A percentile compares a stretch with the other conserved stretches of the same genome.
Conservation (phyloP, 2,329 filamentous ascomycete species). For the Beauveria australis region DNA sequence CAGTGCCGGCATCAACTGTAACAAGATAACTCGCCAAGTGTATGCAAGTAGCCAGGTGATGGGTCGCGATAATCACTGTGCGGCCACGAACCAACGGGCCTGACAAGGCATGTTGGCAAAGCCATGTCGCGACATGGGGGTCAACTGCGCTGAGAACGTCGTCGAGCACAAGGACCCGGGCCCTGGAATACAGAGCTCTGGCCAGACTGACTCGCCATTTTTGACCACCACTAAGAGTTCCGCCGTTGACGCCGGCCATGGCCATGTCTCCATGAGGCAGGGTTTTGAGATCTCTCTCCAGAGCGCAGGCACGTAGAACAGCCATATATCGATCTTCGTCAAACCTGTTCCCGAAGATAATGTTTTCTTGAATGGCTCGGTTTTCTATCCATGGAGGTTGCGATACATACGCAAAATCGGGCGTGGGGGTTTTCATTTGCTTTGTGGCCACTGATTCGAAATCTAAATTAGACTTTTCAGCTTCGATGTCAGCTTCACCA, state of each 20-base stretch:
- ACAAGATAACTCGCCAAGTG: constrained; percentile 5
- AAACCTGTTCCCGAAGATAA: constrained; percentile 59
- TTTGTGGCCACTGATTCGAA: constrained; percentile 22
- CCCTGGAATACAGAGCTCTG: constrained; percentile 62
- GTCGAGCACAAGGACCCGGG: constrained; percentile 60
- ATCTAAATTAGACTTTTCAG: constrained; percentile 27
- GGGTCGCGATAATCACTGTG: constrained; percentile 13
- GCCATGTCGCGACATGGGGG: constrained; percentile 38
- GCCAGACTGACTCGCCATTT: constrained; percentile 68
- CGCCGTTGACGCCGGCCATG: constrained; percentile 67
- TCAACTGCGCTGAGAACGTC: constrained; percentile 71
- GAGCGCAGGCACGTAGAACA: constrained; percentile 57
- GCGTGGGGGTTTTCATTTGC: constrained; percentile 53
- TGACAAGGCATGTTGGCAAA: constrained; percentile 7
- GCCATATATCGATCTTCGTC: constrained; percentile 56
- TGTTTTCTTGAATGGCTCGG: constrained; percentile 61
- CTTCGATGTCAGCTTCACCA: constrained; percentile 57
- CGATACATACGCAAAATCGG: constrained; percentile 59
- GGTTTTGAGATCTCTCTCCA: constrained; percentile 62
- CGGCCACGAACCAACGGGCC: constrained; percentile 8
- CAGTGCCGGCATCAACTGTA: constrained; percentile 4
- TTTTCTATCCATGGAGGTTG: constrained; percentile 75
- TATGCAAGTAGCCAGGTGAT: constrained; percentile 8
- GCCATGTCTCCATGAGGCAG: constrained; percentile 62
- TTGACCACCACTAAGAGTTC: constrained; percentile 68